Conservation (phyloP, 768 basidiomycete species). For the Hygrocybe punicea region DNA sequence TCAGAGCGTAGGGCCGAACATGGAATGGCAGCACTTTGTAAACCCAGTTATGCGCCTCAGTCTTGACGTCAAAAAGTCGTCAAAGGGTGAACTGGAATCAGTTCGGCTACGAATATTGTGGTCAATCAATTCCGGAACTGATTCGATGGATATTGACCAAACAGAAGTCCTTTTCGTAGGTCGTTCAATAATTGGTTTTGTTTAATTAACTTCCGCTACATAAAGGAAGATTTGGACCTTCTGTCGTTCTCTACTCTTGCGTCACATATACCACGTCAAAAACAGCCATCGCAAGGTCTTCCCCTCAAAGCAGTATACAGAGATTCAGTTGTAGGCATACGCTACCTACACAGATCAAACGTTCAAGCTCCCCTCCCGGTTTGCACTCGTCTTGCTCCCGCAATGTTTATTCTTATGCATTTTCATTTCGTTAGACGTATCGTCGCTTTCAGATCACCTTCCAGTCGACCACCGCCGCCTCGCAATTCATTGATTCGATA, state of each 20-base stretch:
- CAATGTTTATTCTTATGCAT: not conserved
- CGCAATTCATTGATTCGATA: slow-evolving; percentile 60
- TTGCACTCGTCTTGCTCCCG: not conserved
- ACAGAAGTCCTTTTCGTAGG: slow-evolving; percentile 67
- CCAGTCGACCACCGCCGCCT: slow-evolving; percentile 43
- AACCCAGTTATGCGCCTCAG: slow-evolving; percentile 64
- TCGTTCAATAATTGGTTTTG: slow-evolving; percentile 12
- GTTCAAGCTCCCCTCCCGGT: not conserved
- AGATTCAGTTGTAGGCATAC: slow-evolving; percentile 68
- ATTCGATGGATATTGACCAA: slow-evolving; percentile 35
- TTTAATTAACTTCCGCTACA: slow-evolving; percentile 4
- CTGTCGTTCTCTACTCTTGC: slow-evolving; percentile 51
- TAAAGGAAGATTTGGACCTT: slow-evolving; percentile 75
- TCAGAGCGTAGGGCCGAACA: slow-evolving; percentile 7
- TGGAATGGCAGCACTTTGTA: slow-evolving; percentile 77
- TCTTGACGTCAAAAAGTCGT: slow-evolving; percentile 56
- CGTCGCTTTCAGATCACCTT: slow-evolving; percentile 79
- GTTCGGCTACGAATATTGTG: slow-evolving; percentile 64
- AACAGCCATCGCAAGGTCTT: slow-evolving; percentile 47
- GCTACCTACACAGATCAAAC: slow-evolving; percentile 53
- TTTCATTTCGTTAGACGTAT: slow-evolving; percentile 47
- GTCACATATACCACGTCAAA: slow-evolving; percentile 15
- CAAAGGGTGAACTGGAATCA: slow-evolving; percentile 53
- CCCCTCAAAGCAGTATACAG: slow-evolving; percentile 82
- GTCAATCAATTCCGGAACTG: slow-evolving; percentile 45